Evolutionary conservation across 164 flowering plant genomes (phyloP), one percentile per base, ranked within the genome.

Genomic region (Magnolia officinalis): DNA sequence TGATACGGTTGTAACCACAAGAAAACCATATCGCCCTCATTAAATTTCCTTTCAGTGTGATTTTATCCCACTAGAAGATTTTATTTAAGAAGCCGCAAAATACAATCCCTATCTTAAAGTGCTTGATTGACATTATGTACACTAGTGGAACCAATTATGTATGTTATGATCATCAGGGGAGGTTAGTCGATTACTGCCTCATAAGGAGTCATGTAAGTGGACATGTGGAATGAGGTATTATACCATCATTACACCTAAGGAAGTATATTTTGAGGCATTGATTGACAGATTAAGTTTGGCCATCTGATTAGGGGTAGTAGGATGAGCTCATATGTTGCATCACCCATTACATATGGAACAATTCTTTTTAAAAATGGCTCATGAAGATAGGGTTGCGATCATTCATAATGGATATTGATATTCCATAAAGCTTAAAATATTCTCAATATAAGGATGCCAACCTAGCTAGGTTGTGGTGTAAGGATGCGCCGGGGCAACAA

Each of bases 201-300:
- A 59, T 21, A 73, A 10, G 75, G 67, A 8, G 67, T 73, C 66
- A 59, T 73, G 18, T 58, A 4, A 4, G 45, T 31, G 18, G 75
- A 14, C 2, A 23, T 4, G 13, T 73, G 75, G 21, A 19, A 72
- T n/a, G 74, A 7, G 1, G 74, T 72, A 24, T 72, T 55, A 52
- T 55, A 55, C 64, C 65, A 52, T 9, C 20, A 72, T 23, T 72
- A 65, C 2, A 9, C 49, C 63, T 37, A 72, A 21, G 31, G 65
- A 20, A 16, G 18, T 70, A 45, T 50, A 21, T 70, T 70, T 70
- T 50, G 19, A 50, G 16, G 8, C 51, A 37, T 16, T 50, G 31
- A 50, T 31, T 31, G 37, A 31, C 9, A 18, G 2, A 1, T 9
- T 50, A 51, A 0, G 3, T 65, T 65, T 65, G 31, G 4, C 29